These are phyloP conservation scores for Colletotrichum tropicicola DNA, from an alignment of 2,329 filamentous ascomycete species.

Conservation along the genomic window DNA sequence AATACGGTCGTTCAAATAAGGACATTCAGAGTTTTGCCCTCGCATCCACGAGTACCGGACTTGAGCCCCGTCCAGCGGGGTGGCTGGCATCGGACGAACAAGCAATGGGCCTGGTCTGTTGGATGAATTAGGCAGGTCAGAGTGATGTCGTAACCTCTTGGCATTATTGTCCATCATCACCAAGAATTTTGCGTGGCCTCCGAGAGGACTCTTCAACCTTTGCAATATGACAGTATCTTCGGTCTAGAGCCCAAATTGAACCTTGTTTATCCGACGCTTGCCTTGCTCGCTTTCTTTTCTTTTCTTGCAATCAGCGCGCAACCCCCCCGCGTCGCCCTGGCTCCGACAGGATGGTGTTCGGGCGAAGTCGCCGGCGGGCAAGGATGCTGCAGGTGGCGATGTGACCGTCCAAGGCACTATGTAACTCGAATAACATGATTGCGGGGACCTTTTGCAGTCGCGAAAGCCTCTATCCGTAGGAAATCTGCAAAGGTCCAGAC, in stretches of 20 bases:
- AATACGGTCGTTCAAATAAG: conserved; percentile 20
- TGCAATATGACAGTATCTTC: too few species aligned
- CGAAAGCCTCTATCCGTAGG: background rate
- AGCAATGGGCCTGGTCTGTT: background rate
- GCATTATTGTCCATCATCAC: background rate
- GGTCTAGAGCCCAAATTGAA: background rate
- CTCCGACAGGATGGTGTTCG: background rate
- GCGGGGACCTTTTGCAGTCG: background rate
- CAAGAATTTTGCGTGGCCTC: background rate
- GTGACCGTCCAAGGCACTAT: background rate
- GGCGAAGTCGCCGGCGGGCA: background rate
- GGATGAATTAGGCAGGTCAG: conserved; percentile 18
- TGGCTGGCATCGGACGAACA: background rate
- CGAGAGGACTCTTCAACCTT: too few species aligned
- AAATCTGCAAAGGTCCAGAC: too few species aligned
- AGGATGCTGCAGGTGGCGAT: conserved; percentile 11
- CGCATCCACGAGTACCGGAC: background rate
- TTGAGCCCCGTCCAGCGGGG: background rate
- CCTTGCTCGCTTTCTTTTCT: background rate
- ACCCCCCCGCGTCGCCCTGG: background rate
- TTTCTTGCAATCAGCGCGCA: background rate
- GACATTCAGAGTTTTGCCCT: background rate
- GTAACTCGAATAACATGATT: background rate
- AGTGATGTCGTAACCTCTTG: conserved; percentile 21
- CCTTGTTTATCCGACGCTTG: background rate